These are phyloP conservation scores for Chytriomyces sp. DNA, from an alignment of 192 early-diverging fungal genomes.

Conservation along the genomic window DNA sequence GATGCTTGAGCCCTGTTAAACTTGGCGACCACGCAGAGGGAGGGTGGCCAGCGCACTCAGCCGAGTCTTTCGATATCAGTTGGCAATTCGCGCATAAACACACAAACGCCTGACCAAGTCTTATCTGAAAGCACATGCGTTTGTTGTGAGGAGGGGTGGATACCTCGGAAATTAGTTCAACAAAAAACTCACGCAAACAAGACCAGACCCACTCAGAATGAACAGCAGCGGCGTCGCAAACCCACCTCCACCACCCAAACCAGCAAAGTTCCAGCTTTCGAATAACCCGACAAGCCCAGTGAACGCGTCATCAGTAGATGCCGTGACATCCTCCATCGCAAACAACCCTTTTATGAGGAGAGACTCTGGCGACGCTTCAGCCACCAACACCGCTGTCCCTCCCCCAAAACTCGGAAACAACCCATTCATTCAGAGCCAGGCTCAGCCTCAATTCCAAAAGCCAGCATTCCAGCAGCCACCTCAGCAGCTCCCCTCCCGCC, in stretches of 20 bases:
- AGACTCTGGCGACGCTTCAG: neutral
- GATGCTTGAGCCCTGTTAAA: too few species aligned
- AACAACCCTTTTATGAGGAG: slow-evolving; percentile 34
- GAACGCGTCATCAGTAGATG: slow-evolving; percentile 11
- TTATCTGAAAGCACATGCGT: too few species aligned
- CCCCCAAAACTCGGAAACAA: neutral
- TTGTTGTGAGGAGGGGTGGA: too few species aligned
- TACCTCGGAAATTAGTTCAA: too few species aligned
- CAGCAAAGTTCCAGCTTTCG: slow-evolving; percentile 31
- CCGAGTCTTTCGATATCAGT: too few species aligned
- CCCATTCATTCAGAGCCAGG: neutral
- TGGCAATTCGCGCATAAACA: too few species aligned
- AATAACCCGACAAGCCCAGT: neutral
- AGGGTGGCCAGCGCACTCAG: too few species aligned
- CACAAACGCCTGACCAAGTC: too few species aligned
- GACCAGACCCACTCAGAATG: neutral
- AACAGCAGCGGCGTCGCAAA: slow-evolving; percentile 15
- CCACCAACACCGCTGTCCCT: neutral
- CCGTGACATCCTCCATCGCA: neutral
- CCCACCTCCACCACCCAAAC: slow-evolving; percentile 33
- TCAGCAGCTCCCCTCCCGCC: neutral
- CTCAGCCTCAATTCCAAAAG: neutral
- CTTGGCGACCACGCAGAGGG: too few species aligned
- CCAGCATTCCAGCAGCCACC: neutral
- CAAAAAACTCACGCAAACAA: neutral